These are phyloP conservation scores for Fusarium acutatum DNA, from an alignment of 2,329 filamentous ascomycete genomes.

Conservation along the genomic window DNA sequence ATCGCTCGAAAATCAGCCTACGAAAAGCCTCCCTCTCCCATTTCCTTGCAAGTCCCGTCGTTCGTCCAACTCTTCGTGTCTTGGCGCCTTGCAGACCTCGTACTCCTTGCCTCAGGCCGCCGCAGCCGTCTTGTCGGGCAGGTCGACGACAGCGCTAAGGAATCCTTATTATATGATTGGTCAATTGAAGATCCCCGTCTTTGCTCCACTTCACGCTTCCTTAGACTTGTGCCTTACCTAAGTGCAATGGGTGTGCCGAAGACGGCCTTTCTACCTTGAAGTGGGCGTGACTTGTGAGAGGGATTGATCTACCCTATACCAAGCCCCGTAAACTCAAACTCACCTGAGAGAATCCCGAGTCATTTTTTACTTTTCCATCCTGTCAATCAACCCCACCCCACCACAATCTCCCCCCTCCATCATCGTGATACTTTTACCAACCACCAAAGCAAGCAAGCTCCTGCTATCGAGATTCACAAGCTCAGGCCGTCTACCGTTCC, in stretches of 20 bases:
- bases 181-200: background rate
- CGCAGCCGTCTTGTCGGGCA: background rate
- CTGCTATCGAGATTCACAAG: conserved; percentile 23
- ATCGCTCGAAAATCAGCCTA: conserved; percentile 16
- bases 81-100: conserved; percentile 7
- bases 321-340: background rate
- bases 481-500: background rate
- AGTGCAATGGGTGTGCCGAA: conserved; percentile 1
- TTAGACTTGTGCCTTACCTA: conserved; percentile 30
- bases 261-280: background rate
- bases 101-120: conserved; percentile 23
- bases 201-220: conserved; percentile 14
- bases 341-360: conserved; percentile 8
- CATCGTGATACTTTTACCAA: conserved; percentile 15
- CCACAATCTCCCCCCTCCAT: conserved; percentile 12
- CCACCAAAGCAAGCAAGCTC: background rate
- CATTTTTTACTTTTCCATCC: conserved; percentile 13
- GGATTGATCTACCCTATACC: conserved; percentile 27
- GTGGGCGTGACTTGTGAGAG: background rate
- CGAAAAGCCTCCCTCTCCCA: conserved; percentile 10
- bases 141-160: background rate
- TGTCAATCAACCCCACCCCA: conserved; percentile 20
- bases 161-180: conserved; percentile 25
- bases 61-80: conserved; percentile 13
- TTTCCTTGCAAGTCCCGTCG: conserved; percentile 31